Base-by-base conservation (phyloP, 495 filamentous ascomycete species). In the Penicillium riverlandense region DNA sequence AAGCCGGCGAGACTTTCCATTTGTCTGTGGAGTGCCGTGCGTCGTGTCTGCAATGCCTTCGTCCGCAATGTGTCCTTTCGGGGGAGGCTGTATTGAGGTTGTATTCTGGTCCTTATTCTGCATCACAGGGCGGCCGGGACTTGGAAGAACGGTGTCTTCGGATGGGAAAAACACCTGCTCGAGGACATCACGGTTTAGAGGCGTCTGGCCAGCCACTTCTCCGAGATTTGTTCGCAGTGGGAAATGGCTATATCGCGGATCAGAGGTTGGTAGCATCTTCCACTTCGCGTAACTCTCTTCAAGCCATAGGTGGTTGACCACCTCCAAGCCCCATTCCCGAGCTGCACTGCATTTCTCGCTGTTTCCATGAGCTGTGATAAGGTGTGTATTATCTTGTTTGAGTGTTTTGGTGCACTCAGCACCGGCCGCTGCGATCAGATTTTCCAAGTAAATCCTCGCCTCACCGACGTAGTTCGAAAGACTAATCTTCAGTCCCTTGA, bases 401-500 rank as follows among this genome's bases (percentile, higher is more conserved):
- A 98, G 82, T 0, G 88, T 90, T 65, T 91, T 90, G 7, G 92
- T 97, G 56, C 85, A 96, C 41, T 83, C 80, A 0, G 82, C 92
- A 6, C 94, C 94, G 3, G 84, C 68, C 12, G 88, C 88, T 36
- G 68, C 79, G 40, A 96, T 82, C 27, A 99, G 72, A 50, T 91
- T 96, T 61, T 99, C 92, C 27, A 99, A 72, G 61, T 97, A 99
- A 35, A 86, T 78, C 29, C 92, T 78, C 8, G 91, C 90, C 62
- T 99, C 94, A 12, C 92, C 92, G 28, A 86, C 85, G 58, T 99
- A 99, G 62, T 96, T 97, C 0, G 91, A 96, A 2, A 99, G 67
- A 43, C 88, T 90, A 50, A 99, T 92, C 43, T 70, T 75, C 54
- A 83, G 72, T 8, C 75, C 71, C 48, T 85, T 59, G 58, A 97